Conservation (phyloP, 2,329 filamentous ascomycete species). For the Elsinoe ampelina region DNA sequence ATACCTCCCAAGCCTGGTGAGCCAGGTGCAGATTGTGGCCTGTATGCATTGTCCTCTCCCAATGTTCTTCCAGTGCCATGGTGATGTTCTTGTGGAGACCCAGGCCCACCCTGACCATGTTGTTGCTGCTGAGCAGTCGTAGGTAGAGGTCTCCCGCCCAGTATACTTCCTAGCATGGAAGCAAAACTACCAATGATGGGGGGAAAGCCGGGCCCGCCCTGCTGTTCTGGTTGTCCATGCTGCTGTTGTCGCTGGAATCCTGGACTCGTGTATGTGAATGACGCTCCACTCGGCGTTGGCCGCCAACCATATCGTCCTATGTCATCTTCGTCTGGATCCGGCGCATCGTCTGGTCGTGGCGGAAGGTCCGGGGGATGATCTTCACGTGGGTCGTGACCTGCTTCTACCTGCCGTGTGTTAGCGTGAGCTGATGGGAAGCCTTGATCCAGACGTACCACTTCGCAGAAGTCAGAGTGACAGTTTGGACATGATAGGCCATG, state of each 20-base stretch:
- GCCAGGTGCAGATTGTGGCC: neutral
- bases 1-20: neutral
- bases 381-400: conserved; percentile 55
- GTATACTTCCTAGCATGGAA: conserved; percentile 17
- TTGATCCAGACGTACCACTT: conserved; percentile 58
- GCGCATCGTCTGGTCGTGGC: conserved; percentile 40
- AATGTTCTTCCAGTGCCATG: neutral
- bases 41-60: neutral
- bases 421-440: neutral
- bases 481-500: conserved; percentile 61
- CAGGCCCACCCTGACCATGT: conserved; percentile 14
- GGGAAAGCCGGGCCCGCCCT: neutral
- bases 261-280: conserved; percentile 13
- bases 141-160: conserved; percentile 13
- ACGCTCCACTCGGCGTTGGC: conserved; percentile 21
- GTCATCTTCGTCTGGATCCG: conserved; percentile 41
- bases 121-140: neutral
- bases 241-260: neutral
- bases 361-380: conserved; percentile 34
- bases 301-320: conserved; percentile 27
- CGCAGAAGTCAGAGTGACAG: conserved; percentile 71
- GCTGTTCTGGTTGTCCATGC: neutral
- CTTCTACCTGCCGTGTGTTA: conserved; percentile 33
- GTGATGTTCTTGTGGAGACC: neutral
- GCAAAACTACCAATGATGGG: conserved; percentile 15